These are phyloP conservation scores for Citrus unshiu DNA, from an alignment of 345 rosid species.

Conservation along the genomic window DNA sequence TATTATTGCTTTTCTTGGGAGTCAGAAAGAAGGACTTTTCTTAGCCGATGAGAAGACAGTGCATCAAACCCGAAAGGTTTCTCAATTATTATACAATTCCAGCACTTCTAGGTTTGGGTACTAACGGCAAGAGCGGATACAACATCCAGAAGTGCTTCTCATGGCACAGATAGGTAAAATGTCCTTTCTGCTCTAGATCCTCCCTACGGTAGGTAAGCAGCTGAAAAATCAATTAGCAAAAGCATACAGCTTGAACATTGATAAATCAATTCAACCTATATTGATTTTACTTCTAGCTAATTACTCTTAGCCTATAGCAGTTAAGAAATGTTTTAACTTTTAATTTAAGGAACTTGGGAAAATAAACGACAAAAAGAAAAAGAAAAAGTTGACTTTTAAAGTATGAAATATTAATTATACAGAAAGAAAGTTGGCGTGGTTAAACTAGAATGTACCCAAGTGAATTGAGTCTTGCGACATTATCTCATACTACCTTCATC, in stretches of 20 bases:
- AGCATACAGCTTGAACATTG: not conserved
- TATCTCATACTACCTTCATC: too few relatives aligned
- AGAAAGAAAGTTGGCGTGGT: not conserved
- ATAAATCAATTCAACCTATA: not conserved
- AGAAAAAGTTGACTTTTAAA: not conserved
- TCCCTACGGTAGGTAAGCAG: constrained; percentile 42
- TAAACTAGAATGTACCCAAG: too few relatives aligned
- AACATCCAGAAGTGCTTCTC: constrained; percentile 79
- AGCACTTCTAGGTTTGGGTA: constrained; percentile 55
- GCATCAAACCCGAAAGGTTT: constrained; percentile 78
- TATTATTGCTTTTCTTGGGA: constrained; percentile 65
- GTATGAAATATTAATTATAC: not conserved
- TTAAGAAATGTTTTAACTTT: not conserved
- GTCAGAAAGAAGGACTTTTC: constrained; percentile 57
- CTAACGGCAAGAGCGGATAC: constrained; percentile 47
- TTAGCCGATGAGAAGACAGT: constrained; percentile 47
- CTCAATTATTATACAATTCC: constrained; percentile 75
- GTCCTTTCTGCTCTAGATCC: constrained; percentile 53
- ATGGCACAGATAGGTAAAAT: constrained; percentile 77
- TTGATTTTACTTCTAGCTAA: not conserved
- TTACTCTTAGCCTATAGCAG: not conserved
- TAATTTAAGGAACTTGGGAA: not conserved
- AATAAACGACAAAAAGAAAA: not conserved
- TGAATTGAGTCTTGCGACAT: too few relatives aligned
- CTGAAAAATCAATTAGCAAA: too few relatives aligned